Evolutionary conservation across 2,329 filamentous ascomycete genomes (phyloP), one percentile per base, ranked within the genome.

Genomic region (Aspergillus floridensis): DNA sequence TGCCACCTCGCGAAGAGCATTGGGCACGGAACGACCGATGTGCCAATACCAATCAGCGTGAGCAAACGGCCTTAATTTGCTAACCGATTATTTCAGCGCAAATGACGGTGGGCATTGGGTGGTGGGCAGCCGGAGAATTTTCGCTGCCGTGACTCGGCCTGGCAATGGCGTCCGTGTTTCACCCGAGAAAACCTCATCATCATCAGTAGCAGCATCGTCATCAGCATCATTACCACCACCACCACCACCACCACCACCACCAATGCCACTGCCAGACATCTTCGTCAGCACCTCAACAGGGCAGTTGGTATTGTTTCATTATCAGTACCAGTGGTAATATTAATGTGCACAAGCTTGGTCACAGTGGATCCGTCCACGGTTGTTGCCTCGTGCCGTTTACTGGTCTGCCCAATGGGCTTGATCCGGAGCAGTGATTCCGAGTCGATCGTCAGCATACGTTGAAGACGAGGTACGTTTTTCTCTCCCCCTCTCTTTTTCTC

Each of bases 401-500:
- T 55, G 53, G 26, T 46, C 47, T 41, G 11, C 24, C 53, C 53
- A 55, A 55, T 55, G 29, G 53, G 41, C 53, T 46, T 31, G 19
- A 29, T 55, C 41, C 53, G 53, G 53, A 55, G 53, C 41, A 29
- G 53, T 44, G 53, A 55, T 55, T 55, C 53, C 53, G 53, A 55
- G 53, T 55, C 19, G 53, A 55, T 55, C 53, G 53, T 55, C 53
- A 55, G 53, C 46, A 55, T 41, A 55, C n/a, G 41, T 24, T 47
- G 53, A 48, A n/a, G 48, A 49, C 8, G 48, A 29, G 2, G 10
- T 16, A 11, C 12, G 16, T 49, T 16, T 35, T 5, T 35, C 14
- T 35, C 14, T 16, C 5, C 12, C 5, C 1, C 5, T 16, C 7
- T 44, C 38, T 44, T 44, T 44, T 44, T 44, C 38, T 19, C 26